Conservation (phyloP, 2,329 filamentous ascomycete genomes). For the Gliomastix tumulicola region DNA sequence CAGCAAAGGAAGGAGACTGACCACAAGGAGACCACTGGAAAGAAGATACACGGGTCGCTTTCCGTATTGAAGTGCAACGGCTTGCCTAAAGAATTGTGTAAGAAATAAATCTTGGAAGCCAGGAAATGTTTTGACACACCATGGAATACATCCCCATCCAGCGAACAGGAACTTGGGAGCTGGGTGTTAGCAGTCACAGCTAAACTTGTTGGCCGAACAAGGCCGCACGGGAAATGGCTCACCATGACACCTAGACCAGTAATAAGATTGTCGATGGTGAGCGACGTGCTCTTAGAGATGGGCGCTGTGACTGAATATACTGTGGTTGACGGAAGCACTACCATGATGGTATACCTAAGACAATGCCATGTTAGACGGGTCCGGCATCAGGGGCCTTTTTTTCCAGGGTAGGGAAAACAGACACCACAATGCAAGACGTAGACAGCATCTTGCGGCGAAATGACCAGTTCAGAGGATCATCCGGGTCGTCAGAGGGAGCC, state of each 20-base stretch:
- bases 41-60: conserved; percentile 30
- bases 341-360: conserved; percentile 27
- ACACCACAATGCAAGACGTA: conserved; percentile 19
- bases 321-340: conserved; percentile 28
- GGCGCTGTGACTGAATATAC: conserved; percentile 31
- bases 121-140: conserved; percentile 1
- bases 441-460: conserved; percentile 27
- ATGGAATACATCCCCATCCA: background rate
- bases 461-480: conserved; percentile 47
- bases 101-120: too few relatives aligned
- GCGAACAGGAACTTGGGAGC: background rate
- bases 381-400: background rate
- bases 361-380: background rate
- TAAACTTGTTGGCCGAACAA: background rate
- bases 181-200: background rate
- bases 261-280: conserved; percentile 25
- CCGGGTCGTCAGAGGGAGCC: conserved; percentile 42
- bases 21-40: conserved; percentile 22
- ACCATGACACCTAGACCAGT: conserved; percentile 29
- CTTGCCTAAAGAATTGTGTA: too few relatives aligned
- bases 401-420: conserved; percentile 4
- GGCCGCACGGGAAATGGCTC: background rate
- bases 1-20: conserved; percentile 7
- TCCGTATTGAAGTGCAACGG: conserved; percentile 36
- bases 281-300: conserved; percentile 18